Evolutionary conservation across 2,329 filamentous ascomycete genomes (phyloP).

Genomic region (Colletotrichum lentis): DNA sequence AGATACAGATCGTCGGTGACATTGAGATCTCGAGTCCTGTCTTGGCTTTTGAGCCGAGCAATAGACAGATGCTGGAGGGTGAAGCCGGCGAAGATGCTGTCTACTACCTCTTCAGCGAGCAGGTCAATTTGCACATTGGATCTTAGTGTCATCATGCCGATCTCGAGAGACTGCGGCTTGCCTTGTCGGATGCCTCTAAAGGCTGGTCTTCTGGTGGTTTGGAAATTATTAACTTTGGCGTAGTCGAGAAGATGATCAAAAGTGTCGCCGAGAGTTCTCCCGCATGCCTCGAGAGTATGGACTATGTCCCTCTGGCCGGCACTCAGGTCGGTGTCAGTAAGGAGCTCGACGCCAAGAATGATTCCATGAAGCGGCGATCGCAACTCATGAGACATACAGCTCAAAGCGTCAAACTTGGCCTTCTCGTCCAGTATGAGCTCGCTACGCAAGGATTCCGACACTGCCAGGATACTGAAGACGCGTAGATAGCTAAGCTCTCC

Average conservation of each 20-base stretch:
- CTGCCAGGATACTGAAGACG: constrained; percentile 59
- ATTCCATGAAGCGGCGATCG: constrained; percentile 68
- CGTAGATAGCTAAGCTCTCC: constrained; percentile 56
- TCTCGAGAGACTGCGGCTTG: neutral
- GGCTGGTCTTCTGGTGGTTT: neutral
- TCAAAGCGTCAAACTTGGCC: constrained; percentile 63
- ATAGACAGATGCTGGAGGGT: constrained; percentile 46
- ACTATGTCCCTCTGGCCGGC: constrained; percentile 57
- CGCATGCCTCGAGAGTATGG: constrained; percentile 60
- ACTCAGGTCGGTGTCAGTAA: constrained; percentile 56
- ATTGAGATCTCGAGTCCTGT: neutral
- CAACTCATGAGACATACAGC: constrained; percentile 69
- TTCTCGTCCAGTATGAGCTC: constrained; percentile 44
- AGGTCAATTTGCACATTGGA: constrained; percentile 49
- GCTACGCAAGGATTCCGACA: constrained; percentile 61
- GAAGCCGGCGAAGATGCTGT: constrained; percentile 57
- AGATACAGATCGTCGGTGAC: neutral
- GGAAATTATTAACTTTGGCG: constrained; percentile 60
- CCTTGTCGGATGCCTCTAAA: constrained; percentile 54
- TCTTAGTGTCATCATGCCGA: constrained; percentile 40
- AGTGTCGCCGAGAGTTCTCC: constrained; percentile 61
- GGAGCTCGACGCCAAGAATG: constrained; percentile 60
- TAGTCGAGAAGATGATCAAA: constrained; percentile 63
- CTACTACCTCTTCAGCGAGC: constrained; percentile 57
- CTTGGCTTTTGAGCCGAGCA: neutral